Percentiles rank a stretch among this genome's conserved stretches.
phyloP scores from a whole-genome alignment of 768 basidiomycete species.

The Trametes gibbosa region DNA sequence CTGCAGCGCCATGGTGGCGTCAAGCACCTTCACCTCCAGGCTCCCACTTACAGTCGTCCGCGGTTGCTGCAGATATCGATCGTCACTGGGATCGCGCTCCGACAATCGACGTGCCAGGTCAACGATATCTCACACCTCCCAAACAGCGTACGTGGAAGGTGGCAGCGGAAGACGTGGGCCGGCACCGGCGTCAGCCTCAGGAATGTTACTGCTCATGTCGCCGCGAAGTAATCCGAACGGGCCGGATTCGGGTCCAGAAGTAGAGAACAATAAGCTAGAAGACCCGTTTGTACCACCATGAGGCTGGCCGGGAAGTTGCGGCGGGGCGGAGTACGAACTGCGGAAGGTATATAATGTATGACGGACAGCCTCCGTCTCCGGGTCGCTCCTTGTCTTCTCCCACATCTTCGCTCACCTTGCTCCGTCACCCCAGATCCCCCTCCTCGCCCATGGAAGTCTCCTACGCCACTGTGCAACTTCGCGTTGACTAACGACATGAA shows the following conservation, averaged over 20 bases:
- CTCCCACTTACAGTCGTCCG: background rate
- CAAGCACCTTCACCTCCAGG: background rate
- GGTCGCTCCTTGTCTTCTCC: conserved; percentile 1
- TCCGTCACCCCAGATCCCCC: background rate
- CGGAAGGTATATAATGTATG: background rate
- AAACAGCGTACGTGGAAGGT: too few relatives aligned
- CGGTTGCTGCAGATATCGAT: background rate
- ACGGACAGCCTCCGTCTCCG: background rate
- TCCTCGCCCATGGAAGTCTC: too few relatives aligned
- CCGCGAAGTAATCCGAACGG: too few relatives aligned
- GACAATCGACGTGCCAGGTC: too few relatives aligned
- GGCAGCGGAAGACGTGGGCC: too few relatives aligned
- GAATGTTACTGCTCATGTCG: too few relatives aligned
- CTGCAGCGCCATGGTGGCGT: background rate
- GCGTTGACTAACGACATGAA: too few relatives aligned
- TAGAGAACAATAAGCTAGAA: background rate
- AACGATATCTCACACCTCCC: too few relatives aligned
- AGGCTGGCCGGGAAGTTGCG: conserved; percentile 3
- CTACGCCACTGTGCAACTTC: background rate
- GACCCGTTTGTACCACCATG: background rate
- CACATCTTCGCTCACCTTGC: background rate
- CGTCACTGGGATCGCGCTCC: background rate
- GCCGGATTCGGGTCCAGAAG: background rate
- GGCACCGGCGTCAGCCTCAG: background rate
- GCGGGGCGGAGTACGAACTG: conserved; percentile 14